A percentile compares a stretch with the other conserved stretches of the same genome.
phyloP scores from a whole-genome alignment of 2,329 filamentous ascomycete species.

The Fusarium sp. region DNA sequence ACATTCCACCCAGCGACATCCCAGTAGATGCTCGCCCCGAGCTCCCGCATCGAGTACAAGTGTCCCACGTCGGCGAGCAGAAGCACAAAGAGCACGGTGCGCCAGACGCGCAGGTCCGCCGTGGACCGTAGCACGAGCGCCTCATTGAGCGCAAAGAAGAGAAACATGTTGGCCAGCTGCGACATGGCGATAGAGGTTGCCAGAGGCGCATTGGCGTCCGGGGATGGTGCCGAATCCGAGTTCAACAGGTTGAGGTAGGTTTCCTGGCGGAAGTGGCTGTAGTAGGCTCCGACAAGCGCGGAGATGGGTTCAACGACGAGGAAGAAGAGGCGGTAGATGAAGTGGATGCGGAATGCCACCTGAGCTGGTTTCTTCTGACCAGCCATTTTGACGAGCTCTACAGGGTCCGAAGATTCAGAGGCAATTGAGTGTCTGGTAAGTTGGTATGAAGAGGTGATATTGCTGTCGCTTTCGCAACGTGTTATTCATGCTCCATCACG shows the following conservation, averaged over 20 bases:
- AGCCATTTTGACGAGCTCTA: conserved; percentile 37
- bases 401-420: background rate
- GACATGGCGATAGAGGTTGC: conserved; percentile 75
- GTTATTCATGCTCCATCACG: conserved; percentile 8
- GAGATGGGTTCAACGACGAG: conserved; percentile 75
- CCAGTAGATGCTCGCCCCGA: conserved; percentile 75
- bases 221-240: conserved; percentile 56
- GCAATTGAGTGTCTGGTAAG: conserved; percentile 4
- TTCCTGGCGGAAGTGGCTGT: conserved; percentile 60
- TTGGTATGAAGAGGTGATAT: background rate
- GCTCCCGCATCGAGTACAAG: conserved; percentile 71
- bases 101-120: conserved; percentile 77
- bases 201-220: conserved; percentile 59
- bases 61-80: conserved; percentile 83
- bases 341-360: conserved; percentile 63
- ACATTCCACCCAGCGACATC: conserved; percentile 72
- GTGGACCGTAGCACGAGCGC: conserved; percentile 79
- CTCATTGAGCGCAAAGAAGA: conserved; percentile 83
- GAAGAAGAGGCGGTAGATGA: conserved; percentile 78
- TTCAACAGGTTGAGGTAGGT: conserved; percentile 75
- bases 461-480: conserved; percentile 12
- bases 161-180: conserved; percentile 83
- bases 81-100: conserved; percentile 72
- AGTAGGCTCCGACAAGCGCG: conserved; percentile 65
- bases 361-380: conserved; percentile 33